A percentile compares a stretch with the other conserved stretches of the same genome.
Conservation (phyloP, 257 asterid genomes). For the Solanum pinnatisectum region DNA sequence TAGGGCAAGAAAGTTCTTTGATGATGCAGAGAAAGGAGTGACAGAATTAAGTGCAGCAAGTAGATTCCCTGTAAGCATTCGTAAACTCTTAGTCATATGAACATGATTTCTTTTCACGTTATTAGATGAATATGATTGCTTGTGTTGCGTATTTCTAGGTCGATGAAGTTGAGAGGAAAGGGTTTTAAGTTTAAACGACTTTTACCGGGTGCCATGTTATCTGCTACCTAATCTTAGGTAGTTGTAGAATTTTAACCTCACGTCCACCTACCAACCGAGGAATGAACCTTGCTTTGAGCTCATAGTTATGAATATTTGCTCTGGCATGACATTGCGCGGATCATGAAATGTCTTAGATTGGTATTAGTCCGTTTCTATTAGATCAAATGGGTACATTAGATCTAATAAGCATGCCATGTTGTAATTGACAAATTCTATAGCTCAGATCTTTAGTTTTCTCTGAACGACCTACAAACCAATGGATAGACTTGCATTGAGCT, state of each 20-base stretch:
- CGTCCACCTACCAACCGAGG: neutral
- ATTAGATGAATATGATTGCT: neutral
- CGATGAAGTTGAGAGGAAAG: neutral
- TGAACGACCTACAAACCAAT: neutral
- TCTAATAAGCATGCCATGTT: neutral
- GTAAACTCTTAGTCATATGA: neutral
- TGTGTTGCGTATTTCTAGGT: neutral
- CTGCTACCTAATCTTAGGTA: neutral
- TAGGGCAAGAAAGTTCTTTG: slow-evolving; percentile 83
- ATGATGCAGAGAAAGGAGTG: slow-evolving; percentile 81
- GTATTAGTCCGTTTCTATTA: neutral
- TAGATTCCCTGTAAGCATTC: slow-evolving; percentile 86
- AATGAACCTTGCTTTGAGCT: neutral
- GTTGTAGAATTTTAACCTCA: neutral
- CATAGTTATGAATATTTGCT: neutral
- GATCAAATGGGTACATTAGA: neutral
- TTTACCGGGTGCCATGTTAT: neutral
- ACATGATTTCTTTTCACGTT: neutral
- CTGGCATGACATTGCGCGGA: neutral
- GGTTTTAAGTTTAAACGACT: neutral
- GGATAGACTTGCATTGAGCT: neutral
- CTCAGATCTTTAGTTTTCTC: neutral
- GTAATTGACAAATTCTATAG: neutral
- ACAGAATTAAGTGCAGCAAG: slow-evolving; percentile 81
- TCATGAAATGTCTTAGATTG: neutral